Evolutionary conservation across 2,329 filamentous ascomycete genomes (phyloP).

Genomic region (Scortechinia acanthostroma): DNA sequence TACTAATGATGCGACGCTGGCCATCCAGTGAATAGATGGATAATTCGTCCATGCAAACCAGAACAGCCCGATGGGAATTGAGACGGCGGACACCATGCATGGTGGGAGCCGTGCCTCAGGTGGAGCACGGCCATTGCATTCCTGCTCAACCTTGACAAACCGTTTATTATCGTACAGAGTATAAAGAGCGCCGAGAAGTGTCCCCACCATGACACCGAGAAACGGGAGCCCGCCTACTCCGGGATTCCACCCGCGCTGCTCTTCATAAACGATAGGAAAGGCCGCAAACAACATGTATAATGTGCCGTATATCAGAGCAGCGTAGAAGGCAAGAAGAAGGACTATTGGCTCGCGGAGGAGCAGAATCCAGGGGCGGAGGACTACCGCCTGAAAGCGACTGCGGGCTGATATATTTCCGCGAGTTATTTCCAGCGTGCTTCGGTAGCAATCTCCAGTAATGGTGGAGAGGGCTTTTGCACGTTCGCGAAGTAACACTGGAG

Average conservation of each 20-base stretch:
- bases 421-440: slow-evolving; percentile 6
- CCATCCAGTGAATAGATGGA: slow-evolving; percentile 37
- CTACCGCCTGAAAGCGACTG: background rate
- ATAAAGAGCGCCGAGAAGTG: slow-evolving; percentile 38
- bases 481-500: slow-evolving; percentile 13
- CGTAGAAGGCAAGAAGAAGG: background rate
- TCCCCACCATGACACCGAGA: slow-evolving; percentile 45
- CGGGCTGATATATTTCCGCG: slow-evolving; percentile 8
- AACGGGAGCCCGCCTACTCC: slow-evolving; percentile 45
- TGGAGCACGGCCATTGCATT: slow-evolving; percentile 36
- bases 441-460: slow-evolving; percentile 11
- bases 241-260: slow-evolving; percentile 33
- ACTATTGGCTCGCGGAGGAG: slow-evolving; percentile 18
- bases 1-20: slow-evolving; percentile 23
- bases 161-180: slow-evolving; percentile 33
- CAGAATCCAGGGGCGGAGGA: background rate
- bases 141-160: slow-evolving; percentile 27
- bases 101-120: slow-evolving; percentile 49
- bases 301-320: slow-evolving; percentile 11
- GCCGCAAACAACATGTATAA: slow-evolving; percentile 31
- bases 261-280: slow-evolving; percentile 42
- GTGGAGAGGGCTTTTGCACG: slow-evolving; percentile 9
- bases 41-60: slow-evolving; percentile 49
- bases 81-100: slow-evolving; percentile 42
- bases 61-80: slow-evolving; percentile 44